phyloP scores from a whole-genome alignment of 1,284 basidiomycete species.

The Pseudozyma sp. region DNA sequence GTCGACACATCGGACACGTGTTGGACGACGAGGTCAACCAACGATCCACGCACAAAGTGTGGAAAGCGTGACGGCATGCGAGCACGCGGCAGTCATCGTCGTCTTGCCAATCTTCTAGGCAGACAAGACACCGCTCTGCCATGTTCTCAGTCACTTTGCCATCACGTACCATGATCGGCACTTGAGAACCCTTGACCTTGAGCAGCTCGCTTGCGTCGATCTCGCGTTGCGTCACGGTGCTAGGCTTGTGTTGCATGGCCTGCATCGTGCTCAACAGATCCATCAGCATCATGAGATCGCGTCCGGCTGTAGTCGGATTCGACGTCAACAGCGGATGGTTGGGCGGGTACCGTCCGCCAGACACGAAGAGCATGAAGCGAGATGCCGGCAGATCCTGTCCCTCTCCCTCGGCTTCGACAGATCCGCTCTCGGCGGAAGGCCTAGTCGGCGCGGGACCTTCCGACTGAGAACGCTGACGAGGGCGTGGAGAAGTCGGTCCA shows the following conservation, averaged over 20 bases:
- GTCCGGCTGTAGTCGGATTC: conserved; percentile 55
- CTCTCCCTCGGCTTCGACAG: conserved; percentile 12
- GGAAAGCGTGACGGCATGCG: conserved; percentile 63
- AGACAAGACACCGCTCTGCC: conserved; percentile 62
- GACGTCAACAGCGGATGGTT: conserved; percentile 63
- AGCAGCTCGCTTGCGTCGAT: conserved; percentile 56
- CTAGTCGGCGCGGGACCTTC: conserved; percentile 13
- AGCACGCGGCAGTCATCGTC: conserved; percentile 59
- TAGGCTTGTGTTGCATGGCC: conserved; percentile 55
- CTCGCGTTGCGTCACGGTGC: conserved; percentile 58
- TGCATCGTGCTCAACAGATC: conserved; percentile 63
- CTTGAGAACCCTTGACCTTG: conserved; percentile 46
- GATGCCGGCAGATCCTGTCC: conserved; percentile 43
- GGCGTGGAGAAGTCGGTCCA: conserved; percentile 4
- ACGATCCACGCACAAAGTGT: conserved; percentile 56
- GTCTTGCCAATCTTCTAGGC: conserved; percentile 64
- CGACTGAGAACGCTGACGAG: conserved; percentile 20
- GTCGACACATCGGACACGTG: conserved; percentile 60
- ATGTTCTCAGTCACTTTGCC: conserved; percentile 64
- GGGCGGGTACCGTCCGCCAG: conserved; percentile 62
- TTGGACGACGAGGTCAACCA: conserved; percentile 61
- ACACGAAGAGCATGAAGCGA: conserved; percentile 65
- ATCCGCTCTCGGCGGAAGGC: not conserved
- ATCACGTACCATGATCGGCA: conserved; percentile 28
- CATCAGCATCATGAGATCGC: conserved; percentile 66